Base-by-base conservation (phyloP, 176 grass and related monocot genomes). In the Thinopyrum elongatum region DNA sequence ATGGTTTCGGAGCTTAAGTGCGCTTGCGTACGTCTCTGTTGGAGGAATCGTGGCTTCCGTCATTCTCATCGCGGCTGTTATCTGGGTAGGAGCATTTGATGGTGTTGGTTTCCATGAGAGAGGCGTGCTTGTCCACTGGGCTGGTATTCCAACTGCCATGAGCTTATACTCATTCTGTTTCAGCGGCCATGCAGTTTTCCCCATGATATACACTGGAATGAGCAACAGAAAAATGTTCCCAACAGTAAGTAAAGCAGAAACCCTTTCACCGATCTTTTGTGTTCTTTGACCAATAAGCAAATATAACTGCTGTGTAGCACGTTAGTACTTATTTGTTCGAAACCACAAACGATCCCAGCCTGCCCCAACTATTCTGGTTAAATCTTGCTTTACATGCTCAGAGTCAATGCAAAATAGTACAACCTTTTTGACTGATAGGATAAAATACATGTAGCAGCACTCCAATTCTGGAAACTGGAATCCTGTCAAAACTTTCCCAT, bases 101-200 rank as follows among this genome's bases (percentile, higher is more conserved):
- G 90, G 92, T 14, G 78, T 95, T 44, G 93, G 95, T 39, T 98
- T 98, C 83, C 93, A 80, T 8, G 80, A 91, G 83, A 93, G 79
- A 78, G 93, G 93, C 30, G 80, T 90, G 76, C 35, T 44, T 83
- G 19, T 93, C 8, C 88, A 90, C 51, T 95, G 85, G 89, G 78
- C 88, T 49, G 89, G 95, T 79, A 60, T 98, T 26, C 91, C 95
- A 34, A 92, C 91, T 74, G 89, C 95, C 34, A 68, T 92, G 85
- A 95, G 95, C 82, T 66, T 98, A 38, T 98, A 93, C 49, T 91
- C 95, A 19, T 98, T 98, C 89, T 98, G 95, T 67, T 98, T 95
- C 89, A 95, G 95, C 59, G 93, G 93, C 10, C 95, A 98, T 85
- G 82, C 95, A 5, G 91, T 98, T 80, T 95, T 98, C 9, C 95